Conservation (phyloP, 2,329 filamentous ascomycete genomes). For the Trichoderma arundinaceum region DNA sequence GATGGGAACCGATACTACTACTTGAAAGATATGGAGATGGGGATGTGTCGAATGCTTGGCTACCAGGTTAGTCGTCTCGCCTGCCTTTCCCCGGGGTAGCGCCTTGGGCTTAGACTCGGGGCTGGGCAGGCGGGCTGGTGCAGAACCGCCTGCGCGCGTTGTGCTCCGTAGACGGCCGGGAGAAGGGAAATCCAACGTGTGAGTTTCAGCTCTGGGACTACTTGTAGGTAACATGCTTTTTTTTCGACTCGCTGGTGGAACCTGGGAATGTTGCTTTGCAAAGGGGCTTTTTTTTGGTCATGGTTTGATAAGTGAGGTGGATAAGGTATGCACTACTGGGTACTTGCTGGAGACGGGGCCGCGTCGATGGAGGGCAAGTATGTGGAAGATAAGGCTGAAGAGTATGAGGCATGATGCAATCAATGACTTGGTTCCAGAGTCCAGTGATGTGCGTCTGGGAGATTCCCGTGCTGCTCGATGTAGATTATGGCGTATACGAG, state of each 20-base stretch:
- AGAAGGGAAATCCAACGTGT: conserved; percentile 32
- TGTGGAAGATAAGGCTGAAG: background rate
- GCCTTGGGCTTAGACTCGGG: background rate
- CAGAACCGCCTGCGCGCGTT: no score
- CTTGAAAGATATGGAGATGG: background rate
- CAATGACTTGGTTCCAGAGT: background rate
- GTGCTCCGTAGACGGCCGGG: background rate
- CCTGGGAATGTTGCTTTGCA: conserved; percentile 25
- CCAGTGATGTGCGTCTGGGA: no score
- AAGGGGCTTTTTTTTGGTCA: background rate
- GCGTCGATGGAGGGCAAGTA: no score
- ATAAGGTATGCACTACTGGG: background rate
- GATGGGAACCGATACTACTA: background rate
- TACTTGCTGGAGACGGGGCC: background rate
- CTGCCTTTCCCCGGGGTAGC: background rate
- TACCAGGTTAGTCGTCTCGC: background rate
- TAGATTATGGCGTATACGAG: background rate
- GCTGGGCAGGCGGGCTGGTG: background rate
- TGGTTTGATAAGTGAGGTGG: background rate
- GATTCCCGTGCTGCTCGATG: background rate
- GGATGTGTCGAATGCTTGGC: conserved; percentile 13
- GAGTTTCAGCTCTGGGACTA: conserved; percentile 1
- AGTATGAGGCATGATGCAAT: background rate
- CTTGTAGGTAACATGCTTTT: conserved; percentile 15
- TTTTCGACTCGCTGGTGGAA: conserved; percentile 6